phyloP scores from a whole-genome alignment of 2,329 filamentous ascomycete genomes.

The Cladosporium phlei region DNA sequence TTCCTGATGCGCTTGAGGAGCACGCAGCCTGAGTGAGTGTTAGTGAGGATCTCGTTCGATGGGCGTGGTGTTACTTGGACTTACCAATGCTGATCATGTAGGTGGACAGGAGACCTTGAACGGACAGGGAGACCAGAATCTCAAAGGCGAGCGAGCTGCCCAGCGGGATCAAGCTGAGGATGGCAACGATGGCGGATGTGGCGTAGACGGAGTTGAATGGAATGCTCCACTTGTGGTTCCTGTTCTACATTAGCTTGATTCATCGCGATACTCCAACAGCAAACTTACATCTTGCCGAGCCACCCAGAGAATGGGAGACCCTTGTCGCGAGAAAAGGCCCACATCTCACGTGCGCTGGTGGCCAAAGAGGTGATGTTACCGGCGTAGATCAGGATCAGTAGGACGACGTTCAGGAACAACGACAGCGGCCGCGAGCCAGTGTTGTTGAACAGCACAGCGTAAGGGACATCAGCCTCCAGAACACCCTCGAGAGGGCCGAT shows the following conservation, averaged over 20 bases:
- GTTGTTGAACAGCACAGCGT: conserved; percentile 23
- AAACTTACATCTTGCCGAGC: conserved; percentile 22
- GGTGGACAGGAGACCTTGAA: conserved; percentile 31
- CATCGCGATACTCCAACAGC: no score
- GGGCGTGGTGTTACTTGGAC: not conserved
- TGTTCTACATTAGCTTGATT: conserved; percentile 7
- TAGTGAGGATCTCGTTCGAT: not conserved
- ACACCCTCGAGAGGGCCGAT: conserved; percentile 26
- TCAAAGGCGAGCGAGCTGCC: conserved; percentile 32
- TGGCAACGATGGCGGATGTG: conserved; percentile 26
- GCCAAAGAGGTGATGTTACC: conserved; percentile 19
- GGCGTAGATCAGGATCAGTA: conserved; percentile 23
- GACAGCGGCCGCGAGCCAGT: conserved; percentile 19
- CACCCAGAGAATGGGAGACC: conserved; percentile 31
- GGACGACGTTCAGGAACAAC: conserved; percentile 20
- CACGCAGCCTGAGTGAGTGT: conserved; percentile 19
- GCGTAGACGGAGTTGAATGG: conserved; percentile 33
- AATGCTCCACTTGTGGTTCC: conserved; percentile 21
- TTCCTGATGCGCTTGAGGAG: conserved; percentile 19
- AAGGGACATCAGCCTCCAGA: conserved; percentile 20
- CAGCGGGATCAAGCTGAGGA: conserved; percentile 34
- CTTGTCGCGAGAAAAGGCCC: conserved; percentile 28
- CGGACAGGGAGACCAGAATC: conserved; percentile 32
- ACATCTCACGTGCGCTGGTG: conserved; percentile 41
- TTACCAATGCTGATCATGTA: conserved; percentile 32